phyloP scores from a whole-genome alignment of 768 basidiomycete species.

The Amanita jacksonii region DNA sequence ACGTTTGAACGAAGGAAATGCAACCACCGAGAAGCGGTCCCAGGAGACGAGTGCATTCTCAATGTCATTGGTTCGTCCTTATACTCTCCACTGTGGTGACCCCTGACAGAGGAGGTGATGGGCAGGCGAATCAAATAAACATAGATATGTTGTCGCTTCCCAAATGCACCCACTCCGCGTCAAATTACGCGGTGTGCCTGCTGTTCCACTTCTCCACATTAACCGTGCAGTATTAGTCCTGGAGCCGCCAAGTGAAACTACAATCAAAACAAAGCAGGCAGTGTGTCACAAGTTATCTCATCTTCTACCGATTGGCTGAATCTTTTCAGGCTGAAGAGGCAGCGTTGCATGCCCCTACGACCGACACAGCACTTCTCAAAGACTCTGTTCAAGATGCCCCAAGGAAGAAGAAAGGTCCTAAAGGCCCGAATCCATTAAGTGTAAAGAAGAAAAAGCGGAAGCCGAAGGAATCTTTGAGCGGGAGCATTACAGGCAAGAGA shows the following conservation, averaged over 20 bases:
- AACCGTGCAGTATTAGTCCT: conserved; percentile 90
- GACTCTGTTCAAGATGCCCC: conserved; percentile 26
- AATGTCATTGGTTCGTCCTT: conserved; percentile 64
- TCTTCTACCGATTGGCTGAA: background rate
- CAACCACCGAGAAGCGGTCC: conserved; percentile 85
- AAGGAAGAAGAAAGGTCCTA: conserved; percentile 62
- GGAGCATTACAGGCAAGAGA: conserved; percentile 11
- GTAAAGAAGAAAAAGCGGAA: conserved; percentile 62
- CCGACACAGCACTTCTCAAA: conserved; percentile 38
- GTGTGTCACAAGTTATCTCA: conserved; percentile 26
- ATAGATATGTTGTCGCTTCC: conserved; percentile 85
- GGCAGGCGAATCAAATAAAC: conserved; percentile 75
- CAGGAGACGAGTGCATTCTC: conserved; percentile 73
- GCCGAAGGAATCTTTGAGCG: conserved; percentile 33
- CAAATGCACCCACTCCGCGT: conserved; percentile 69
- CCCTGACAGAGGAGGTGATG: background rate
- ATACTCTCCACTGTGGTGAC: background rate
- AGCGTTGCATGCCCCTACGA: conserved; percentile 38
- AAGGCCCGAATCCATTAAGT: conserved; percentile 88
- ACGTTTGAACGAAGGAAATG: conserved; percentile 89
- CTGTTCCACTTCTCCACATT: conserved; percentile 83
- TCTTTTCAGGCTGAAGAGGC: conserved; percentile 50
- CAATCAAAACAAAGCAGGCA: conserved; percentile 54
- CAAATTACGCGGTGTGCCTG: conserved; percentile 65
- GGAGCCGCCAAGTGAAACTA: conserved; percentile 80